Evolutionary conservation across 208 protist genomes (phyloP), one percentile per base, ranked within the genome.

Genomic region (Leptomonas seymouri): DNA sequence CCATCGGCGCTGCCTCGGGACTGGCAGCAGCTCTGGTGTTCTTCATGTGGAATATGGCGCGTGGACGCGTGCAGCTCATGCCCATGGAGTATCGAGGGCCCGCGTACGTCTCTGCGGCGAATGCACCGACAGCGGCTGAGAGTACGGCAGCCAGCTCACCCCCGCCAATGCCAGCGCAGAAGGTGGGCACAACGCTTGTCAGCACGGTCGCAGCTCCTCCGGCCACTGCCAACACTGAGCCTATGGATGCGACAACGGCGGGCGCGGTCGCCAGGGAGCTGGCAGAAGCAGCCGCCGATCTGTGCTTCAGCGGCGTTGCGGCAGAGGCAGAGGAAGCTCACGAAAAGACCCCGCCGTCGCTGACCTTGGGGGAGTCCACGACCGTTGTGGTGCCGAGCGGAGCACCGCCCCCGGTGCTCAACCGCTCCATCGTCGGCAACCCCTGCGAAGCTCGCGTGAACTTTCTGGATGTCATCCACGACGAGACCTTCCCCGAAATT

Each of bases 11-110:
- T 61, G 82, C 77, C 20, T 61, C 60, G 16, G 82, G 82, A 2
- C 65, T 87, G 20, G 78, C 77, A 21, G 82, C 74, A 36, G 82
- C 82, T 34, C 53, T 87, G 7, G 66, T 87, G 6, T 87, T 80
- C 46, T 84, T 87, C 42, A 84, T 84, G 82, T 87, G 82, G 82
- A 87, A 80, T 59, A 83, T 87, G 82, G 57, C 77, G 16, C 72
- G 78, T 6, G 77, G 78, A 6, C 67, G 74, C 16, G 72, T 84
- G 44, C 61, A 50, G 28, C 77, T 84, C 49, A 63, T 61, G 45
- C 74, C 78, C 18, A 56, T 80, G 46, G 42, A 72, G 30, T 55
- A 72, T 65, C 55, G 42, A 12, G 48, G 27, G 4, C 62, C 76
- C 14, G 34, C 18, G 30, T 58, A 36, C 36, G 44, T 30, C 11